Conservation (phyloP, 2,329 filamentous ascomycete genomes). For the Cryphonectria carpinicola region DNA sequence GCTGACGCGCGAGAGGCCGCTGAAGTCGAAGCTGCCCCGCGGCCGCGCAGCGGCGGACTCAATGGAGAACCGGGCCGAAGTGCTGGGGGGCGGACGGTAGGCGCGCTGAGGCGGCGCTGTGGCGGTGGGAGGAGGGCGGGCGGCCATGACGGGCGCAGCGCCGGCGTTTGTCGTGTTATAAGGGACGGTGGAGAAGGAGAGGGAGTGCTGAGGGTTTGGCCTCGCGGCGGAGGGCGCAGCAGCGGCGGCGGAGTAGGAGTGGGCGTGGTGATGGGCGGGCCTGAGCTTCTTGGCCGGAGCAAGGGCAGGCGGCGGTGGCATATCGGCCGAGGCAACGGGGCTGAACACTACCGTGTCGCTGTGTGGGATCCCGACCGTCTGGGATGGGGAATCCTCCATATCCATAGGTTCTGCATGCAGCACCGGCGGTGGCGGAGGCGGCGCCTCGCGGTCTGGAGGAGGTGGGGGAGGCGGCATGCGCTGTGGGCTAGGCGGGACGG, state of each 20-base stretch:
- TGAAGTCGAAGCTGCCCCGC: conserved; percentile 19
- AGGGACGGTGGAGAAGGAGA: conserved; percentile 20
- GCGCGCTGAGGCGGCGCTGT: conserved; percentile 2
- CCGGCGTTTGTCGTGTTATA: conserved; percentile 13
- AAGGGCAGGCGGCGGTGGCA: conserved; percentile 21
- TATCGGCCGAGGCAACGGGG: conserved; percentile 9
- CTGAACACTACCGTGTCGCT: conserved; percentile 13
- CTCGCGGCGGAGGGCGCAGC: not conserved
- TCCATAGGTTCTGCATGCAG: conserved; percentile 8
- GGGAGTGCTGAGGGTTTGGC: conserved; percentile 11
- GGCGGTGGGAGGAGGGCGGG: not conserved
- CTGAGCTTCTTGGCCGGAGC: conserved; percentile 21
- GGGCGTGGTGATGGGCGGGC: conserved; percentile 8
- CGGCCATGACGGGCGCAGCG: conserved; percentile 5
- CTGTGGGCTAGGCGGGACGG: conserved; percentile 25
- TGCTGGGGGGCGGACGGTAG: conserved; percentile 19
- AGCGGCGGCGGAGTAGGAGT: not conserved
- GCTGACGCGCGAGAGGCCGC: conserved; percentile 40
- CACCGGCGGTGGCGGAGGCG: conserved; percentile 28
- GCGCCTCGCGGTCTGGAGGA: conserved; percentile 30
- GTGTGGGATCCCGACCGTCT: not conserved
- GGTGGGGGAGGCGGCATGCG: conserved; percentile 26
- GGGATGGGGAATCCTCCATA: conserved; percentile 6
- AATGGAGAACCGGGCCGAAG: conserved; percentile 24
- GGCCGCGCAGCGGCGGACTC: conserved; percentile 16